Evolutionary conservation across 139 green algal genomes (phyloP).

Genomic region (Monoraphidium neglectum): DNA sequence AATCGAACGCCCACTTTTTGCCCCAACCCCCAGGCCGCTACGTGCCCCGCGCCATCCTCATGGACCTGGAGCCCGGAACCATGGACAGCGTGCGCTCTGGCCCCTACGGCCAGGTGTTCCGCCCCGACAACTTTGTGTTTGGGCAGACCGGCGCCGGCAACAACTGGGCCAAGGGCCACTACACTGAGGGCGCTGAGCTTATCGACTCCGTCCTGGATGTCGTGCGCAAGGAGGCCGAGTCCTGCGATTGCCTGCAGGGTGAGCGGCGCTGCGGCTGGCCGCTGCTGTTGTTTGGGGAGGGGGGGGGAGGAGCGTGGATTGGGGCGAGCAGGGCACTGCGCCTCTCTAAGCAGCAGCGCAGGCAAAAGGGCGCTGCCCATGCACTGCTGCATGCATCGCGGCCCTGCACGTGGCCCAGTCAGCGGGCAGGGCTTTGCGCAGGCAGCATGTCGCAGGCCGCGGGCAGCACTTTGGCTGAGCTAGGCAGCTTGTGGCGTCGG

Average conservation of each 20-base stretch:
- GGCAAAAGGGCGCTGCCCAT: no score
- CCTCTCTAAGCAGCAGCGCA: no score
- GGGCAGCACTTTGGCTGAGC: no score
- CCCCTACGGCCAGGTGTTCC: constrained; percentile 92
- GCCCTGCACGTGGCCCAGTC: no score
- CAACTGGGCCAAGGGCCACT: constrained; percentile 99
- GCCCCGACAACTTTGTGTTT: constrained; percentile 91
- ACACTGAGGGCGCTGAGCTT: constrained; percentile 98
- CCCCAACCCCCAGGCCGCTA: constrained; percentile 77
- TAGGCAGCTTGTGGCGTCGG: no score
- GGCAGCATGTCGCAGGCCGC: no score
- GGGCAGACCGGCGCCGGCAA: constrained; percentile 96
- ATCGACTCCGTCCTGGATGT: constrained; percentile 98
- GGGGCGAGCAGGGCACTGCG: no score
- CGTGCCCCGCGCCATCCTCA: constrained; percentile 92
- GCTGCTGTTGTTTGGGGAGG: no score
- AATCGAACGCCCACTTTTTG: no score
- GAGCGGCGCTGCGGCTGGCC: constrained; percentile 8
- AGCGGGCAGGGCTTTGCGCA: no score
- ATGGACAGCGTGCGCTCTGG: constrained; percentile 92
- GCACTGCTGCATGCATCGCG: no score
- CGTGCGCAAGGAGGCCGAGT: constrained; percentile 98
- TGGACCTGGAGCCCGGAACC: constrained; percentile 91
- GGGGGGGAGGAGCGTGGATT: no score
- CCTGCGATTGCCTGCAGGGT: constrained; percentile 97